Base-by-base conservation (phyloP, 768 basidiomycete genomes). In the Boletus speciosus region DNA sequence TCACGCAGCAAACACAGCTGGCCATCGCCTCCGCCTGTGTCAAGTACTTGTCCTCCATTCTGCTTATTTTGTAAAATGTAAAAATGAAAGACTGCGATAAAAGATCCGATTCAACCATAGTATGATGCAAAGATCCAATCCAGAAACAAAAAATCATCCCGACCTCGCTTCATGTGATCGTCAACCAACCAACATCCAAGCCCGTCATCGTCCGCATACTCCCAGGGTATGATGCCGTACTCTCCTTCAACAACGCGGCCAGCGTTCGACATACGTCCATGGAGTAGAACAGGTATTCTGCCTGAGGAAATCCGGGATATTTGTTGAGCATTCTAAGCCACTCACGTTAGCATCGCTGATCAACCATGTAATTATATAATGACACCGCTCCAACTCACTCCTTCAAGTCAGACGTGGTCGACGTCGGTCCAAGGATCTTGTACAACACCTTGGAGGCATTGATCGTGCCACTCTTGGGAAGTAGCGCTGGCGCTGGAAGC, bases 201-300 rank as follows among this genome's bases (percentile, higher is more conserved):
- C 85, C 87, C 21, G 86, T 90, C 88, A 93, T 90, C 47, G 76
- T 78, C 34, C 86, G 83, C 78, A 91, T 76, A 55, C 78, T 78
- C 64, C 85, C 82, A 0, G 91, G 90, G 63, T 93, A 93, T 1
- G 85, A 79, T 5, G 66, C 68, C 60, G 87, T 92, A 61, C 91
- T 94, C 67, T 93, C 88, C 66, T 76, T 81, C 62, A 98, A 75
- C 53, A 88, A 62, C 6, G 72, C 79, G 0, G 85, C 83, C 19
- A 98, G 68, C 43, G 85, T 81, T 10, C 80, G 80, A 67, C 93
- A 93, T 12, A 91, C 79, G 23, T 83, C 76, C 73, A 85, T 80
- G 0, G 95, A 90, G 64, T 98, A 97, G 34, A 81, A 83, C 9
- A 97, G 74, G 56, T 86, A 83, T 68, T 98, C 94, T n/a, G 90